These are phyloP conservation scores for Fusarium denticulatum DNA, from an alignment of 2,329 filamentous ascomycete genomes.

Conservation along the genomic window DNA sequence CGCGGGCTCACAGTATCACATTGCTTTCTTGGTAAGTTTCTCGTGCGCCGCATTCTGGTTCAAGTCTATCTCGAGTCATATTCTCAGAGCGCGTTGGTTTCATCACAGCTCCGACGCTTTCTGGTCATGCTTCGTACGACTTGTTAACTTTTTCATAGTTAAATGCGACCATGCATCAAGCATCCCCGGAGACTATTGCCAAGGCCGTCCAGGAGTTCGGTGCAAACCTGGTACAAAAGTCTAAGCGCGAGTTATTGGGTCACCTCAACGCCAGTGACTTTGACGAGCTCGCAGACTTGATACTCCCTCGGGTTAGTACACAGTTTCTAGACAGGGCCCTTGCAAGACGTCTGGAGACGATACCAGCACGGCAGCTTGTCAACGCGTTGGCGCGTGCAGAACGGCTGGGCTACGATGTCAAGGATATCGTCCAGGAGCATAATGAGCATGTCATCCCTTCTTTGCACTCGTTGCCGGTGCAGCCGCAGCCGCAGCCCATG, in stretches of 20 bases:
- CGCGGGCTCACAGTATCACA: slow-evolving; percentile 62
- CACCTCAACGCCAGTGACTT: slow-evolving; percentile 55
- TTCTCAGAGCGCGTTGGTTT: not conserved
- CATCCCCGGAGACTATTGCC: slow-evolving; percentile 49
- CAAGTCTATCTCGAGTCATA: not conserved
- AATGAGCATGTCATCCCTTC: slow-evolving; percentile 53
- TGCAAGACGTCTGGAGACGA: slow-evolving; percentile 62
- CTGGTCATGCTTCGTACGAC: not conserved
- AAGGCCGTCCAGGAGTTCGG: slow-evolving; percentile 59
- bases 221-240: slow-evolving; percentile 51
- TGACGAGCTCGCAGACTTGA: slow-evolving; percentile 55
- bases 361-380: slow-evolving; percentile 63
- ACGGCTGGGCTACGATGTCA: slow-evolving; percentile 64
- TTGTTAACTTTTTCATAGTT: slow-evolving; percentile 52
- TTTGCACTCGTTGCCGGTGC: slow-evolving; percentile 23
- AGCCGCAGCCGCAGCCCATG: slow-evolving; percentile 1
- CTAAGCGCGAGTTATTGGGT: slow-evolving; percentile 54
- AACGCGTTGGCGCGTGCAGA: slow-evolving; percentile 67
- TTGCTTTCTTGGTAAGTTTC: slow-evolving; percentile 61
- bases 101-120: not conserved
- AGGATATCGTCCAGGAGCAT: slow-evolving; percentile 58
- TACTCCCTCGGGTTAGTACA: slow-evolving; percentile 59
- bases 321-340: slow-evolving; percentile 63
- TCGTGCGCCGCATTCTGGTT: not conserved
- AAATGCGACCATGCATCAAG: slow-evolving; percentile 60